Evolutionary conservation across 495 filamentous ascomycete genomes (phyloP), one percentile per base, ranked within the genome.

Genomic region (Penicillium canescens): DNA sequence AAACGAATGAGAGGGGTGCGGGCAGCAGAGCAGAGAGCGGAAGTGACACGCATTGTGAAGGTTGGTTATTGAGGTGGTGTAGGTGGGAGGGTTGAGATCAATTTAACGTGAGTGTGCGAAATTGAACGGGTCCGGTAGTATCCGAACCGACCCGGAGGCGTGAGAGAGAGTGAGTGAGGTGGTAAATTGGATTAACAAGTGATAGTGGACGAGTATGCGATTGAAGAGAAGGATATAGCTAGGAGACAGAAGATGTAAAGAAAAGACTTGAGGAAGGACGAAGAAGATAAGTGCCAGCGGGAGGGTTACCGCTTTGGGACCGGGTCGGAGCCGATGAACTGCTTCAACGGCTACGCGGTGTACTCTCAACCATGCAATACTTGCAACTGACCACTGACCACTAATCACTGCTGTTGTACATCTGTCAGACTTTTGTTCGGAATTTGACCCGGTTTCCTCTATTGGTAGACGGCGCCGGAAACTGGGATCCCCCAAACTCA

Each of bases 1-100:
- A 98, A 98, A 57, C 86, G 85, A 66, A 98, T 98, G 71, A 96
- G 75, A 46, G 91, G 91, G 37, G 82, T 87, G 55, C 90, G 86
- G 59, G 83, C 81, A 60, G 83, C 84, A 68, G 84, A 83, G 62
- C 85, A 82, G 52, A 93, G 79, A 59, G 75, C 80, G 62, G 76
- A 75, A 53, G 90, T 88, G 53, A 82, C 76, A 64, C 79, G 84
- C 86, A 93, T 86, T 60, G 55, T 79, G 68, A 63, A 49, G 16
- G 54, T 46, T 46, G 37, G 49, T 56, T 36, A 41, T 60, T 37
- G 33, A 37, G 42, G 34, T 43, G 42, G 52, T 56, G 42, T 42
- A 55, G 43, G 50, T 42, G 45, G 36, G 41, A 52, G 56, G 44
- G 35, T 48, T 41, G 39, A 44, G 34, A 43, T 63, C 46, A 57